Evolutionary conservation across 169 alveolate species (phyloP), one percentile per base, ranked within the genome.

Genomic region (Cryptosporidium baileyi): DNA sequence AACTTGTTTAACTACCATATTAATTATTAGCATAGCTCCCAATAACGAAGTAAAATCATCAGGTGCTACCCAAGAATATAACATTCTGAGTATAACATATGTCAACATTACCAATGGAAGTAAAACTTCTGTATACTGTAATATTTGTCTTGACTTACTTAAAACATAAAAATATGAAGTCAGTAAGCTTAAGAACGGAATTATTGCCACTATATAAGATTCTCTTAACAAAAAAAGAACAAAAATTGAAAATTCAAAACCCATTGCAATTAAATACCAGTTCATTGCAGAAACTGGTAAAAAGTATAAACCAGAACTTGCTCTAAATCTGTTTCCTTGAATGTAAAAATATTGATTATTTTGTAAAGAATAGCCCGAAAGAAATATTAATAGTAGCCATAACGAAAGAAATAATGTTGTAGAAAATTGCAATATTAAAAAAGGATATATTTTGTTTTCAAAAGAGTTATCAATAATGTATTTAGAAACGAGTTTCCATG

Each of bases 11-110:
- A 57, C 19, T 0, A 59, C 67, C 67, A 57, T 57, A 19, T n/a
- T 40, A 4, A 60, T 74, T 38, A 74, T 60, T 40, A 74, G 22
- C 34, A 26, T 32, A 9, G 67, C 67, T 5, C 67, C 85, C 43
- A 74, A 36, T 47, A 52, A 24, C 5, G 67, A 74, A 5, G 74
- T 51, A 43, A 32, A 54, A 8, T 57, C 60, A 54, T 51, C n/a
- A 19, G 85, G 65, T 38, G 85, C 67, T 3, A 74, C 65, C 85
- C 85, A 74, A 0, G 22, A 40, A 54, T 38, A 74, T 3, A 74
- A 52, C 67, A 59, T 52, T 40, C 85, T 36, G 9, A 74, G 17
- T 40, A 74, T 57, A 4, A 74, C 67, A 41, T 54, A 74, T 51
- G 67, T 34, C 51, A 74, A 38, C 51, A 74, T 74, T 8, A 74